Evolutionary conservation across 1,284 basidiomycete species (phyloP).

Genomic region (Sanguinoderma infundibulare): DNA sequence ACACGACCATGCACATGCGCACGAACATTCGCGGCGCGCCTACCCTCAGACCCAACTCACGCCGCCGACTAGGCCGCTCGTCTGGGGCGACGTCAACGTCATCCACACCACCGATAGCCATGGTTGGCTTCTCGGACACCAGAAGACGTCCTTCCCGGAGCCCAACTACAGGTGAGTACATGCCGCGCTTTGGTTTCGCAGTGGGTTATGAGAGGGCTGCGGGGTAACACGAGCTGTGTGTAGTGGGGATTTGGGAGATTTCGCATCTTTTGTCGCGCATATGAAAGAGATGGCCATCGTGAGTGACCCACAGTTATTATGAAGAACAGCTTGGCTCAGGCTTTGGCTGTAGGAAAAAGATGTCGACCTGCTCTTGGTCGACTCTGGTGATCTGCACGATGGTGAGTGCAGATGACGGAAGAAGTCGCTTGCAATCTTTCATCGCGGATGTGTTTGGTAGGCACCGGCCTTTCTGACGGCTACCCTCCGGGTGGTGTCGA

Average conservation of each 20-base stretch:
- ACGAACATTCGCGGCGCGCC: constrained; percentile 47
- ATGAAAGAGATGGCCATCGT: constrained; percentile 77
- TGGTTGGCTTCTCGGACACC: constrained; percentile 81
- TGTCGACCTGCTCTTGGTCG: constrained; percentile 73
- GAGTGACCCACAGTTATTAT: background rate
- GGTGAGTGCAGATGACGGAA: constrained; percentile 40
- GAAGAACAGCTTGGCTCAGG: background rate
- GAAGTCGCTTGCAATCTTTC: background rate
- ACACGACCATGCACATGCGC: constrained; percentile 34
- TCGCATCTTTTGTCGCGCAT: constrained; percentile 79
- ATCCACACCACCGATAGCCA: constrained; percentile 85
- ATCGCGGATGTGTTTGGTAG: constrained; percentile 31
- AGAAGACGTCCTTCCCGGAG: constrained; percentile 69
- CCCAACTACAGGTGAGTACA: constrained; percentile 68
- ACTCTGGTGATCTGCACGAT: constrained; percentile 83
- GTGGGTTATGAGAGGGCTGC: background rate
- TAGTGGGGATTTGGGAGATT: constrained; percentile 80
- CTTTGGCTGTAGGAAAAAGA: constrained; percentile 52
- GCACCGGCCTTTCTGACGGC: constrained; percentile 77
- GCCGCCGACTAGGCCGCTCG: constrained; percentile 62
- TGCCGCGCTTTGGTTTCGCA: background rate
- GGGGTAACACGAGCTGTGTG: background rate
- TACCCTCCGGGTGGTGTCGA: constrained; percentile 73
- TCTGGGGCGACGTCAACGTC: constrained; percentile 80
- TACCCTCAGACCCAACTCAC: constrained; percentile 50